phyloP scores from a whole-genome alignment of 139 green algal species.

The Ostreobium quekettii region DNA sequence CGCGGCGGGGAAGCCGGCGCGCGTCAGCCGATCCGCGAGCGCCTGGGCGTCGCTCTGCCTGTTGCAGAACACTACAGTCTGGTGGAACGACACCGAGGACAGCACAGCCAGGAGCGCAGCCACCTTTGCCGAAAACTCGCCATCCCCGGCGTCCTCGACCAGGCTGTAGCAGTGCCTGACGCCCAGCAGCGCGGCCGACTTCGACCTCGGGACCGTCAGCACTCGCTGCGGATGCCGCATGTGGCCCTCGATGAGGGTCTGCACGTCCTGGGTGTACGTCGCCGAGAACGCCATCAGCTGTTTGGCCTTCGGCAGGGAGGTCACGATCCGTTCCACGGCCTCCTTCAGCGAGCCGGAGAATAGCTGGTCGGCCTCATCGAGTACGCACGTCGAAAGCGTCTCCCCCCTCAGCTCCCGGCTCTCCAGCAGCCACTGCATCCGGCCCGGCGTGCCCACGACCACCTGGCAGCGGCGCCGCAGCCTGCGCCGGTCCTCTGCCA shows the following conservation, averaged over 20 bases:
- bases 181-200: conserved; percentile 38
- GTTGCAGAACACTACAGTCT: neutral
- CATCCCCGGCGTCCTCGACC: conserved; percentile 66
- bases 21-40: conserved; percentile 42
- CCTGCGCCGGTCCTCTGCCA: conserved; percentile 16
- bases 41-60: conserved; percentile 36
- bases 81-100: conserved; percentile 2
- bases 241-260: conserved; percentile 44
- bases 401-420: conserved; percentile 24
- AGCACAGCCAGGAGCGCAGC: conserved; percentile 56
- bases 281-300: conserved; percentile 94
- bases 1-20: conserved; percentile 46
- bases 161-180: conserved; percentile 81
- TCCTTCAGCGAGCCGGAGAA: conserved; percentile 25
- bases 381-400: conserved; percentile 43
- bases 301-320: conserved; percentile 64
- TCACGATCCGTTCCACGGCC: conserved; percentile 62
- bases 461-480: conserved; percentile 42
- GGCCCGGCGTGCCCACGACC: conserved; percentile 66
- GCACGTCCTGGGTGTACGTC: conserved; percentile 47
- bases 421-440: conserved; percentile 51
- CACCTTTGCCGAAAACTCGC: conserved; percentile 56
- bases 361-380: conserved; percentile 77
- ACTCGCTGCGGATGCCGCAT: neutral
- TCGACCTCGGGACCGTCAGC: neutral